Evolutionary conservation across 164 flowering plant species (phyloP), one percentile per base, ranked within the genome.

Genomic region (Vitis riparia): DNA sequence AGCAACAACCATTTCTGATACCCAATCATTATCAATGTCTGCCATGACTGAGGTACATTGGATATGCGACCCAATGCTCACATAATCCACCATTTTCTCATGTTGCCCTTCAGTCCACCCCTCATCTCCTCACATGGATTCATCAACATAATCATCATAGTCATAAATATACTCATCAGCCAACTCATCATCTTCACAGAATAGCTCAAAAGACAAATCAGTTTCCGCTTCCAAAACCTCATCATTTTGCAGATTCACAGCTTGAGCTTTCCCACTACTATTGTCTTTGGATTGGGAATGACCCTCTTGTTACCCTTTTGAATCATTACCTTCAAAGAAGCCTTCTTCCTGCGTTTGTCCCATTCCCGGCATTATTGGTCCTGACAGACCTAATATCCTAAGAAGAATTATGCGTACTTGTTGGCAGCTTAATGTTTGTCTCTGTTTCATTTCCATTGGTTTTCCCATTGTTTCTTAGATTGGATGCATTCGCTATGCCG

Each of bases 111-210:
- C 99, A 60, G 71, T 78, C 95, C 94, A 96, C 71, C 23, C 23
- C 23, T 19, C 23, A 19, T 19, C 23, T 89, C 97, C 83, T 93
- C 99, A 96, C 91, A 89, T 72, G 68, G 84, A 65, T 62, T 93
- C 98, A 79, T 96, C 90, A 75, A 91, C 90, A 86, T 91, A 93
- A 79, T 96, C 99, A 84, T 96, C 98, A 80, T 96, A 93, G 68
- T 96, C 99, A 82, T 96, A 96, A 76, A 79, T 88, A 75, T 96
- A 96, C 79, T 96, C 98, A 86, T 96, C 98, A 67, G 84, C 95
- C 68, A 96, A 80, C 74, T 96, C 99, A 52, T 89, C 97, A 76
- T 55, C 86, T 50, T 91, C 92, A 70, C 97, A 93, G 69, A 93
- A 87, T 78, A 96, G 75, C 65, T 96, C 97, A 83, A 96, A 96